Evolutionary conservation across 139 green algal genomes (phyloP).

Genomic region (Dunaliella primolecta): DNA sequence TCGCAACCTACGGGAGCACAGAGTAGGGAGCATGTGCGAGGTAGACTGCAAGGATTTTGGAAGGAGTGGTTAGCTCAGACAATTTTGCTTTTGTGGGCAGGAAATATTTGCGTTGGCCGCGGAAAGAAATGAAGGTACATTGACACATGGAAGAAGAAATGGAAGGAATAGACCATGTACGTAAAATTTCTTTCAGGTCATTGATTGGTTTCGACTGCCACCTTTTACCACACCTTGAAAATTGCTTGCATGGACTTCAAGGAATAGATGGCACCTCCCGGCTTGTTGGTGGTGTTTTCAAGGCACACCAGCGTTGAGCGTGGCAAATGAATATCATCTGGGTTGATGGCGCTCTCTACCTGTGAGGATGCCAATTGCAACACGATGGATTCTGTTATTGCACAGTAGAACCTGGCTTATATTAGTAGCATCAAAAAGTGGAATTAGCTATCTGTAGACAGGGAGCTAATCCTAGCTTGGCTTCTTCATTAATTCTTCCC

Average conservation of each 20-base stretch:
- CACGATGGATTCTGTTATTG: no score
- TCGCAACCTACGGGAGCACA: background rate
- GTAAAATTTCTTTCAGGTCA: no score
- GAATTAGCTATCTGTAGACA: background rate
- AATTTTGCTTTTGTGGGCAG: no score
- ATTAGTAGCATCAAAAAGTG: background rate
- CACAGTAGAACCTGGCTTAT: background rate
- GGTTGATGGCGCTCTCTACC: conserved; percentile 31
- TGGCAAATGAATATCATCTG: conserved; percentile 67
- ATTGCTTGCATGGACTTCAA: conserved; percentile 52
- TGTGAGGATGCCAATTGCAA: conserved; percentile 12
- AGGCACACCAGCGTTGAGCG: conserved; percentile 56
- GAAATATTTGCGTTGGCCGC: no score
- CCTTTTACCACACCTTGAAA: background rate
- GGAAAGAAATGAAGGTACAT: no score
- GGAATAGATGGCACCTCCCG: conserved; percentile 55
- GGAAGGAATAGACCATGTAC: no score
- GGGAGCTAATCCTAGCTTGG: no score
- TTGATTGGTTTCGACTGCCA: no score
- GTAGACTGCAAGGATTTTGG: no score
- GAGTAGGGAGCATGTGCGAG: background rate
- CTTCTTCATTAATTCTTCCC: no score
- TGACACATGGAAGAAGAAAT: no score
- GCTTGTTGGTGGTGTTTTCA: conserved; percentile 78
- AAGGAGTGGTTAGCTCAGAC: no score